phyloP scores from a whole-genome alignment of 2,329 filamentous ascomycete genomes.

The Diatrype stigma region DNA sequence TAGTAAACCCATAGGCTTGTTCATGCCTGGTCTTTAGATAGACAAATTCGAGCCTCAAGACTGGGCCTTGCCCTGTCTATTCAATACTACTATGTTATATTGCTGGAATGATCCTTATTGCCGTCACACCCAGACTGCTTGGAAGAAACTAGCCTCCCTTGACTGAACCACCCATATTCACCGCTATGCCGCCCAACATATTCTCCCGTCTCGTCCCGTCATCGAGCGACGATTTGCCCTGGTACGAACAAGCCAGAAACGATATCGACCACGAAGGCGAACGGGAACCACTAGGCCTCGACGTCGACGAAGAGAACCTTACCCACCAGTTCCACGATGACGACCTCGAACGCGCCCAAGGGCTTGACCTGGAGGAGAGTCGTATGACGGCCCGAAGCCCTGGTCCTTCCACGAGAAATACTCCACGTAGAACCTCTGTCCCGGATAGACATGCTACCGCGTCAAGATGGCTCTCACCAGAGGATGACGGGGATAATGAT shows the following conservation, averaged over 20 bases:
- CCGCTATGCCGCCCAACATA: constrained; percentile 42
- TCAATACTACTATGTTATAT: background rate
- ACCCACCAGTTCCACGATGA: constrained; percentile 47
- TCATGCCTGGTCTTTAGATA: background rate
- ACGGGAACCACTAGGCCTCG: constrained; percentile 34
- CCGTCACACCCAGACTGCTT: background rate
- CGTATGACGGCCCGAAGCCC: constrained; percentile 38
- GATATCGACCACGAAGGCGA: constrained; percentile 39
- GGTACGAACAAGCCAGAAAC: constrained; percentile 47
- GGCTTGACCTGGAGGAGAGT: constrained; percentile 42
- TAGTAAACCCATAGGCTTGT: background rate
- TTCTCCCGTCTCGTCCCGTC: constrained; percentile 41
- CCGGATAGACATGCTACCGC: constrained; percentile 12
- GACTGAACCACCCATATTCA: constrained; percentile 4
- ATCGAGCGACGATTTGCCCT: constrained; percentile 34
- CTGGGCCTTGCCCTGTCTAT: background rate
- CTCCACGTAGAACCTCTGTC: constrained; percentile 9
- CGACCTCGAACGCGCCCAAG: constrained; percentile 40
- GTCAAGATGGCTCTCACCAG: constrained; percentile 25
- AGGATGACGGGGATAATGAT: constrained; percentile 47
- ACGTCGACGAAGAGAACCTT: constrained; percentile 51
- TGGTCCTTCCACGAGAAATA: constrained; percentile 12
- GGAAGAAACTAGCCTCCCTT: background rate
- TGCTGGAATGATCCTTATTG: background rate
- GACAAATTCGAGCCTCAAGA: background rate